Evolutionary conservation across 176 grass and related monocot genomes (phyloP), one percentile per base, ranked within the genome.

Genomic region (Elaeis guineensis): DNA sequence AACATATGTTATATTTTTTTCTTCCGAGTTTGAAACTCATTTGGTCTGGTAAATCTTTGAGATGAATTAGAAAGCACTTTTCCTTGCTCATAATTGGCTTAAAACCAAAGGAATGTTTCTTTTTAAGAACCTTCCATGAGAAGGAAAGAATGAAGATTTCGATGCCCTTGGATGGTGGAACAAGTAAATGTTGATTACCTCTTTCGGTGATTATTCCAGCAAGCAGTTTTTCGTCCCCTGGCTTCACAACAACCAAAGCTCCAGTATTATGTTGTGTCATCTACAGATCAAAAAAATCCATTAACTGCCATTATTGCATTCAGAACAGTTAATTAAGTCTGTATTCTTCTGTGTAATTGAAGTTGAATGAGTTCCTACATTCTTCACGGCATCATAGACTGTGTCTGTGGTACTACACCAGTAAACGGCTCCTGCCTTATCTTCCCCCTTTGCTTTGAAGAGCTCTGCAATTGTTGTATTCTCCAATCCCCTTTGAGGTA

Each of bases 171-270:
- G 44, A 26, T 58, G 25, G 44, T 15, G 57, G 35, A 56, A 65
- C 29, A 35, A 54, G 32, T 19, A 30, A 59, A 29, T 28, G 21
- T 59, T 17, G 11, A 16, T 62, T 81, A 97, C 93, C 93, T 89
- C 87, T 89, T 73, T 97, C 87, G 7, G 93, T 85, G 15, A 98
- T 55, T 53, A 98, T 98, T 59, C 93, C 87, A 25, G 81, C 93
- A 51, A 86, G 63, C 55, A 88, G 63, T 21, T 80, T 91, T 49
- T 78, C 80, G 59, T 85, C 84, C 65, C 81, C 87, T 11, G 81
- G 85, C 67, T 89, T 86, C 67, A 98, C 60, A 8, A 98, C 93
- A 50, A 98, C 93, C 19, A 98, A 70, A 57, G 93, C 81, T 62
- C 93, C 93, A 55, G 92, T 63, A 55, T 92, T 83, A 59, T 92